Evolutionary conservation across 2,329 filamentous ascomycete species (phyloP).

Genomic region (Talaromyces sp.): DNA sequence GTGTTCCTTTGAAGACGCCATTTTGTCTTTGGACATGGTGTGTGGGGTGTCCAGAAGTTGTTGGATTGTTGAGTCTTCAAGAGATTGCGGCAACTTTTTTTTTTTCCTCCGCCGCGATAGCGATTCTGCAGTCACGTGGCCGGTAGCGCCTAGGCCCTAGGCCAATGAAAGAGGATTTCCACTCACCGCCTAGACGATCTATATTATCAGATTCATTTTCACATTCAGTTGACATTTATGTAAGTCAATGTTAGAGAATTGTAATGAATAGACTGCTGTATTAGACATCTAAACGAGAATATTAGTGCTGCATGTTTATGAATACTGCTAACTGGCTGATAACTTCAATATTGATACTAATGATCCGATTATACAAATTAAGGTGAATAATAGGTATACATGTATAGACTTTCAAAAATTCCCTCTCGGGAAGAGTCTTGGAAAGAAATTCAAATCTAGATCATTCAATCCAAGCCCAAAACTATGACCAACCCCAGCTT

Average conservation of each 20-base stretch:
- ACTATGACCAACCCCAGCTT: background rate
- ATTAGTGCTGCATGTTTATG: too few relatives aligned
- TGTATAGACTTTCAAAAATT: background rate
- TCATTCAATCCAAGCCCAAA: background rate
- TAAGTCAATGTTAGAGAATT: background rate
- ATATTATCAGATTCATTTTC: background rate
- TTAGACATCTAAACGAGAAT: background rate
- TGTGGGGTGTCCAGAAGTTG: background rate
- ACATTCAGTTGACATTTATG: background rate
- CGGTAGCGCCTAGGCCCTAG: background rate
- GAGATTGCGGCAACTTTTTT: background rate
- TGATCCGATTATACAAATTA: background rate
- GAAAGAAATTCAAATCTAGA: background rate
- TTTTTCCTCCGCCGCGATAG: background rate
- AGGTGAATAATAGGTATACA: background rate
- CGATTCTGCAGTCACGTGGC: background rate
- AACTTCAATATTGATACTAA: background rate
- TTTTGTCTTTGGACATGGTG: conserved; percentile 26
- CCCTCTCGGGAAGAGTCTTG: background rate
- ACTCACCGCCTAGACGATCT: background rate
- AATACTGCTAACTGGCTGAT: too few relatives aligned
- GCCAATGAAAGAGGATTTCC: background rate
- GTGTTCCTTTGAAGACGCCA: conserved; percentile 34
- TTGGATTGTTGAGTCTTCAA: background rate
- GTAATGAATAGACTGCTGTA: background rate